Conservation (phyloP, 2,329 filamentous ascomycete species). For the Corinectria fuckeliana region DNA sequence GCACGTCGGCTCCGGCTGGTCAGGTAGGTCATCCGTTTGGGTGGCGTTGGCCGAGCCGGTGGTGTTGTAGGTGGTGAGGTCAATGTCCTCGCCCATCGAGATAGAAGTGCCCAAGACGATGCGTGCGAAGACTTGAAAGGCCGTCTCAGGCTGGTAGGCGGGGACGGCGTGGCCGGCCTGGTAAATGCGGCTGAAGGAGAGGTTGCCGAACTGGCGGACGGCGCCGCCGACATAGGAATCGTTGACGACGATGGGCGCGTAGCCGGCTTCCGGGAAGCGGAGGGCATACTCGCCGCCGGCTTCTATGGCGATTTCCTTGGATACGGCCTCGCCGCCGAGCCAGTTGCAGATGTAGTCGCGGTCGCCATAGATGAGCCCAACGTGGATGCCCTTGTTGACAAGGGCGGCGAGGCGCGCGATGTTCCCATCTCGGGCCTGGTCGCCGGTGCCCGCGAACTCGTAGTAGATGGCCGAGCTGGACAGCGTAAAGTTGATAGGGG, state of each 20-base stretch:
- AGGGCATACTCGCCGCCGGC: slow-evolving; percentile 54
- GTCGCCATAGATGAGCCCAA: slow-evolving; percentile 75
- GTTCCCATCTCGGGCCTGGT: slow-evolving; percentile 69
- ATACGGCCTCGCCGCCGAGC: slow-evolving; percentile 77
- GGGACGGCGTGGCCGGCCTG: slow-evolving; percentile 70
- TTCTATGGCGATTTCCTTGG: slow-evolving; percentile 63
- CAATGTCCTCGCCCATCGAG: slow-evolving; percentile 59
- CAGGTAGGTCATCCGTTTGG: slow-evolving; percentile 58
- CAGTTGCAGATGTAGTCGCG: slow-evolving; percentile 71
- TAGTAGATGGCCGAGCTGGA: slow-evolving; percentile 53
- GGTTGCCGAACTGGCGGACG: slow-evolving; percentile 78
- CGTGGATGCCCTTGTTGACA: slow-evolving; percentile 66
- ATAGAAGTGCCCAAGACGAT: slow-evolving; percentile 63
- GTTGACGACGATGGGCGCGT: slow-evolving; percentile 74
- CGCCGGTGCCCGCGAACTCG: slow-evolving; percentile 59
- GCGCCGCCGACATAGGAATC: slow-evolving; percentile 72
- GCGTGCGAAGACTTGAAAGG: slow-evolving; percentile 66
- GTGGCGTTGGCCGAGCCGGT: slow-evolving; percentile 64
- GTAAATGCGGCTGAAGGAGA: slow-evolving; percentile 71
- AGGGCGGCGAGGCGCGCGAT: slow-evolving; percentile 65
- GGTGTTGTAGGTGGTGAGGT: slow-evolving; percentile 61
- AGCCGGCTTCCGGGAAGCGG: slow-evolving; percentile 70
- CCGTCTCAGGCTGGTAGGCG: slow-evolving; percentile 66
- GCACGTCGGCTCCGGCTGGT: slow-evolving; percentile 60
- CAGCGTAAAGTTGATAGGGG: slow-evolving; percentile 65